Conservation (phyloP, 768 basidiomycete species). For the Cantharellus cinnabarinus region DNA sequence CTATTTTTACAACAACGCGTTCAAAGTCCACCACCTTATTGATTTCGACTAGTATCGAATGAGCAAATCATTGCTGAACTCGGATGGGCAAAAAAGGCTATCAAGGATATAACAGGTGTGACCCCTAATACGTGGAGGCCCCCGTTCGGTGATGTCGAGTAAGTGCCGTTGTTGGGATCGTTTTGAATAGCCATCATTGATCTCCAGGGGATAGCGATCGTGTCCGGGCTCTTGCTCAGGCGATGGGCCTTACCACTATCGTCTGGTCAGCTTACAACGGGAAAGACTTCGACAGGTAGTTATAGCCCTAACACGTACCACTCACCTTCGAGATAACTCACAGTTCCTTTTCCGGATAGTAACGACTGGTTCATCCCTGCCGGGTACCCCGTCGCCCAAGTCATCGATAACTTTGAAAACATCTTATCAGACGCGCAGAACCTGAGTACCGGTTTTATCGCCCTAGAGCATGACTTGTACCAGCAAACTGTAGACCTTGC, state of each 20-base stretch:
- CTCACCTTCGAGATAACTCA: slow-evolving; percentile 9
- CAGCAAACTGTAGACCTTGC: slow-evolving; percentile 27
- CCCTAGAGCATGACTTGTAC: slow-evolving; percentile 74
- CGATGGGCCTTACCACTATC: slow-evolving; percentile 82
- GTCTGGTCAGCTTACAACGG: slow-evolving; percentile 35
- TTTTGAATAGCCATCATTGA: not conserved
- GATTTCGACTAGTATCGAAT: slow-evolving; percentile 31
- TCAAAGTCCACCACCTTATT: not conserved
- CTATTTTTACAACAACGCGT: not conserved
- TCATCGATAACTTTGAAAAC: slow-evolving; percentile 45
- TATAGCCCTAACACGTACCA: too few species aligned
- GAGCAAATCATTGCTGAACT: slow-evolving; percentile 81
- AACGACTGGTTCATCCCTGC: slow-evolving; percentile 80
- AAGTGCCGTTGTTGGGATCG: not conserved
- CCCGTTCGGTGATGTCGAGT: slow-evolving; percentile 57
- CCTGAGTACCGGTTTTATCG: slow-evolving; percentile 46
- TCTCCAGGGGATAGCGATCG: slow-evolving; percentile 29
- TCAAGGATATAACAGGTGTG: slow-evolving; percentile 36
- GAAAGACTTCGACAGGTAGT: not conserved
- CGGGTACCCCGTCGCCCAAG: slow-evolving; percentile 42
- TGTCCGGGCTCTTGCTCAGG: slow-evolving; percentile 71
- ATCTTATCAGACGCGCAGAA: slow-evolving; percentile 51
- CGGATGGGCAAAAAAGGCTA: slow-evolving; percentile 77
- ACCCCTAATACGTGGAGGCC: slow-evolving; percentile 23
- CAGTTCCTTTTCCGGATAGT: slow-evolving; percentile 35